These are phyloP conservation scores for Mycosphaerella sp. DNA, from an alignment of 2,329 filamentous ascomycete species.

Conservation along the genomic window DNA sequence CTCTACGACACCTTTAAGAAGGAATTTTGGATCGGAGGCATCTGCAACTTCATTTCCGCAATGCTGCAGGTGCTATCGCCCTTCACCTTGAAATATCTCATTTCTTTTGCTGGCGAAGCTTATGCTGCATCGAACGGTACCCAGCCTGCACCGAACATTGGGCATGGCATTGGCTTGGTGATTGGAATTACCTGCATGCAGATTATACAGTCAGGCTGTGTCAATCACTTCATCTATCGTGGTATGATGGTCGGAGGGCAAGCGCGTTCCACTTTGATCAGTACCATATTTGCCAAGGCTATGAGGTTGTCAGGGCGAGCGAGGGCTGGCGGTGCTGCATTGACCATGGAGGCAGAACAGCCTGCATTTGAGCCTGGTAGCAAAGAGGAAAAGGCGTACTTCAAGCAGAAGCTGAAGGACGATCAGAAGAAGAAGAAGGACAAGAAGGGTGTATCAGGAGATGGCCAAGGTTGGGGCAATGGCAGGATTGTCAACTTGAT, in stretches of 20 bases:
- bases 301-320: slow-evolving; percentile 84
- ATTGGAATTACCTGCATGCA: slow-evolving; percentile 84
- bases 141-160: slow-evolving; percentile 59
- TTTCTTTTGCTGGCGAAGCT: slow-evolving; percentile 74
- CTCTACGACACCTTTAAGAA: slow-evolving; percentile 78
- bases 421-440: slow-evolving; percentile 35
- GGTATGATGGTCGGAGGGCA: slow-evolving; percentile 91
- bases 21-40: slow-evolving; percentile 81
- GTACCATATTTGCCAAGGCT: slow-evolving; percentile 84
- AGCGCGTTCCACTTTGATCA: slow-evolving; percentile 71
- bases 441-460: slow-evolving; percentile 51
- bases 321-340: slow-evolving; percentile 66
- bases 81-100: slow-evolving; percentile 78
- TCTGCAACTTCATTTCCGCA: slow-evolving; percentile 65
- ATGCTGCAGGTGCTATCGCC: slow-evolving; percentile 72
- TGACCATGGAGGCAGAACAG: slow-evolving; percentile 31
- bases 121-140: slow-evolving; percentile 53
- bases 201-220: slow-evolving; percentile 68
- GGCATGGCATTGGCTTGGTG: slow-evolving; percentile 71
- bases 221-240: slow-evolving; percentile 86
- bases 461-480: slow-evolving; percentile 83
- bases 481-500: slow-evolving; percentile 88
- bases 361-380: slow-evolving; percentile 42
- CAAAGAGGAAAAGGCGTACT: slow-evolving; percentile 47
- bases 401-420: slow-evolving; percentile 40